Evolutionary conservation across 495 filamentous ascomycete genomes (phyloP), one percentile per base, ranked within the genome.

Genomic region (Aspergillus cristatus): DNA sequence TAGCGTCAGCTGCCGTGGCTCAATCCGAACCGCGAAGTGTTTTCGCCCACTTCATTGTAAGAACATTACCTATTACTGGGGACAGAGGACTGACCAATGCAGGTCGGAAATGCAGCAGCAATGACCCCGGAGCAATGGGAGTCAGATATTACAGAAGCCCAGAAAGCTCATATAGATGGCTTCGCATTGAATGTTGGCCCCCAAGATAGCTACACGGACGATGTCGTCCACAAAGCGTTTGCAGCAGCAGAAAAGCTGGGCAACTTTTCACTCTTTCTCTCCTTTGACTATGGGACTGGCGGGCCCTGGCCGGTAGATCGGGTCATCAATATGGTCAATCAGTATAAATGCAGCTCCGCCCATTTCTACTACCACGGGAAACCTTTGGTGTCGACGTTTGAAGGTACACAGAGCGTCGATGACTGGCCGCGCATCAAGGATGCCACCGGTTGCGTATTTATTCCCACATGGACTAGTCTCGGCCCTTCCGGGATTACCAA

Each of bases 331-430:
- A 62, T 70, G n/a, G 69, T 86, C 48, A 76, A 82, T 37, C 45
- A 55, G 11, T 80, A 76, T 55, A 73, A 68, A 39, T 37, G 40
- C 14, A 61, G 55, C 2, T 20, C 53, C 7, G 68, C 76, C 3
- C 74, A 85, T 42, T 74, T 73, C 46, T 58, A 67, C 18, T 67
- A 76, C 37, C 56, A 75, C 13, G 66, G 65, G 26, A 67, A 64
- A 32, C 72, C 79, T 1, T 64, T 86, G 14, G 82, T 84, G 18
- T 82, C 77, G 2, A 86, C 84, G 0, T 89, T 88, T 42, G 81
- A 84, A 47, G 82, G 80, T 1, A 57, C 66, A 4, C 49, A 38
- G 11, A 78, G 72, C 57, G 59, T 69, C 2, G 58, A 57, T 26
- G 76, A 81, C 54, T 82, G 78, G 79, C 37, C 54, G 3, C 34